A percentile compares a stretch with the other conserved stretches of the same genome.
phyloP scores from a whole-genome alignment of 345 rosid genomes.

The Syzygium jambos region DNA sequence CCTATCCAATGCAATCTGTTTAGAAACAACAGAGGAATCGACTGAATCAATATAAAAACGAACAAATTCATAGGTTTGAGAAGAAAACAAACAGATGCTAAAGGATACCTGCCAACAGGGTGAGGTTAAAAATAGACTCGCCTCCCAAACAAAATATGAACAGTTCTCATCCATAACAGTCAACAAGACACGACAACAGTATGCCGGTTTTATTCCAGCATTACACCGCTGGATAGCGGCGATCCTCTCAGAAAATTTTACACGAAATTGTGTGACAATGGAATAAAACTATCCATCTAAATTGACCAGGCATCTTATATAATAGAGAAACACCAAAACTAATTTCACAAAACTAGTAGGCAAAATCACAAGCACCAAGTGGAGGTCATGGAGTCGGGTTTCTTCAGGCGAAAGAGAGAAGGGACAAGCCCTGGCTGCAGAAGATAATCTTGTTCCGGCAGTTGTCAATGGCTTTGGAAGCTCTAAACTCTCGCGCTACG shows the following conservation, averaged over 20 bases:
- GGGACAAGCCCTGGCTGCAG: neutral
- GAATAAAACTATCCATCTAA: neutral
- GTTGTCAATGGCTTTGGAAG: neutral
- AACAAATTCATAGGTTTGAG: neutral
- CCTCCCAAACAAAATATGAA: neutral
- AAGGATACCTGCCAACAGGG: neutral
- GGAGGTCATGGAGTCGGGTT: neutral
- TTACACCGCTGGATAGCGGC: neutral
- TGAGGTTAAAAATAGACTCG: neutral
- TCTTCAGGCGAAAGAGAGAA: neutral
- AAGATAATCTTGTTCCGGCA: neutral
- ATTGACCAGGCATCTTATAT: too few relatives aligned
- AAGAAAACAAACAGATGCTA: neutral
- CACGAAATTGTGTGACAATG: neutral
- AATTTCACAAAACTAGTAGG: neutral
- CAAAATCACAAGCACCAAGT: neutral
- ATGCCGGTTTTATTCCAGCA: neutral
- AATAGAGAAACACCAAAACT: too few relatives aligned
- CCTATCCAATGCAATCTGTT: neutral
- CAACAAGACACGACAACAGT: rapidly evolving
- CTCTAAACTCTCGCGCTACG: neutral
- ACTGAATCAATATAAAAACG: neutral
- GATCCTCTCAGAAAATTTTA: neutral
- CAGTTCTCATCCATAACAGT: neutral
- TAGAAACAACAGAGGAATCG: neutral